A percentile compares a stretch with the other conserved stretches of the same genome.
These are phyloP conservation scores for Globisporangium parvum DNA, from an alignment of 352 stramenopile species.

Conservation along the genomic window DNA sequence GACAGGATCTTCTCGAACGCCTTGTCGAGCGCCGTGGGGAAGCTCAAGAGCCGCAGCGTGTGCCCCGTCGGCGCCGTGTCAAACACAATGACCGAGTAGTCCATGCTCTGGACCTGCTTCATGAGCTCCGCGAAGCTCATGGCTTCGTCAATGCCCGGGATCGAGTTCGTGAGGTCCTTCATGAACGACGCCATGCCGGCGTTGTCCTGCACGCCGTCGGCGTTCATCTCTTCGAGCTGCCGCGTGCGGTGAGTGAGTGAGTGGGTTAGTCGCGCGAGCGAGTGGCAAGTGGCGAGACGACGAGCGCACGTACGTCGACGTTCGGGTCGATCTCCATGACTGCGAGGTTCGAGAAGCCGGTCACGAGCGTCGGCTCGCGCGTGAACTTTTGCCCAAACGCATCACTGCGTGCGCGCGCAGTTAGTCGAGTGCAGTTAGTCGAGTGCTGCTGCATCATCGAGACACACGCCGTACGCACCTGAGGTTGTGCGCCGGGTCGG, in stretches of 20 bases:
- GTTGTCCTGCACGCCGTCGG: slow-evolving; percentile 78
- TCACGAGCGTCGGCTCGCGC: slow-evolving; percentile 94
- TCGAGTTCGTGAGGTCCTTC: slow-evolving; percentile 96
- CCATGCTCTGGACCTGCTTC: slow-evolving; percentile 97
- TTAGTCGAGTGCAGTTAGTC: not conserved
- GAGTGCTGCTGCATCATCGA: not conserved
- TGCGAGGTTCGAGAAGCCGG: slow-evolving; percentile 97
- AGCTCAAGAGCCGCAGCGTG: slow-evolving; percentile 94
- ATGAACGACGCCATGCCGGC: slow-evolving; percentile 93
- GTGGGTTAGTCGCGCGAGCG: too few relatives aligned
- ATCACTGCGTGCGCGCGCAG: slow-evolving; percentile 65
- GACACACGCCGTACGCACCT: slow-evolving; percentile 29
- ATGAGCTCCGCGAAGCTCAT: slow-evolving; percentile 99
- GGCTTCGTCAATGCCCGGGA: slow-evolving; percentile 98
- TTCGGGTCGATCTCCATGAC: slow-evolving; percentile 98
- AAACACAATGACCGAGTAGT: slow-evolving; percentile 98
- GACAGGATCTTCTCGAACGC: slow-evolving; percentile 98
- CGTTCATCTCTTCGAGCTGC: slow-evolving; percentile 79
- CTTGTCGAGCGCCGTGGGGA: slow-evolving; percentile 98
- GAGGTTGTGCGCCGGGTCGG: slow-evolving; percentile 99
- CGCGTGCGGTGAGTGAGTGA: not conserved
- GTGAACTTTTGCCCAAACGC: slow-evolving; percentile 99
- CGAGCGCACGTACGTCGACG: slow-evolving; percentile 49
- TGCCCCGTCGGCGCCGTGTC: slow-evolving; percentile 98
- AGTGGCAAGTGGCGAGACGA: too few relatives aligned